Evolutionary conservation across 257 asterid genomes (phyloP).

Genomic region (Solanum commersonii): DNA sequence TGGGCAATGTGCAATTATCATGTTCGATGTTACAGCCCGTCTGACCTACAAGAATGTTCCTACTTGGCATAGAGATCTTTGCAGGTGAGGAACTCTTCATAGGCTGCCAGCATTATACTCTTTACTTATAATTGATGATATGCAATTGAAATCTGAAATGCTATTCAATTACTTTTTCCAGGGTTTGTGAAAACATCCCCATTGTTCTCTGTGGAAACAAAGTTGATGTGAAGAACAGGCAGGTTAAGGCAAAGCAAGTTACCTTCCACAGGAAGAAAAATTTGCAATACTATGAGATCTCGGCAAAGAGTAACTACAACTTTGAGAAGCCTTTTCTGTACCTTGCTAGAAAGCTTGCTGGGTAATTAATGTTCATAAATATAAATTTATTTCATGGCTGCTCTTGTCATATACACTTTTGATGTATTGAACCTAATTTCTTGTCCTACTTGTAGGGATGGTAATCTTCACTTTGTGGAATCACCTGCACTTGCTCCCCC

Average conservation of each 20-base stretch:
- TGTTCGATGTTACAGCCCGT: constrained; percentile 79
- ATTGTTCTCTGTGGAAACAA: constrained; percentile 66
- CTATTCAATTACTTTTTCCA: background rate
- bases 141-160: background rate
- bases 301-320: constrained; percentile 80
- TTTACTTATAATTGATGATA: background rate
- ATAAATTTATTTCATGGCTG: background rate
- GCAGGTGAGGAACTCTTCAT: constrained; percentile 36
- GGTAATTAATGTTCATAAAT: constrained; percentile 24
- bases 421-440: background rate
- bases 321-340: constrained; percentile 73
- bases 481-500: constrained; percentile 74
- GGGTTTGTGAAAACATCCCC: constrained; percentile 68
- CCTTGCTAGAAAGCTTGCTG: constrained; percentile 70
- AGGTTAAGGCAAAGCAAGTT: constrained; percentile 72
- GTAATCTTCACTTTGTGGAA: constrained; percentile 58
- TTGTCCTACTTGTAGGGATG: constrained; percentile 24
- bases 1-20: constrained; percentile 76
- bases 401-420: background rate
- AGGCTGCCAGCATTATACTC: background rate
- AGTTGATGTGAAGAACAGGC: constrained; percentile 73
- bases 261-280: constrained; percentile 69
- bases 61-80: constrained; percentile 80
- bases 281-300: constrained; percentile 63
- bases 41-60: constrained; percentile 80